These are phyloP conservation scores for Yarrowia hollandica DNA, from an alignment of 805 yeast genomes.

Conservation along the genomic window DNA sequence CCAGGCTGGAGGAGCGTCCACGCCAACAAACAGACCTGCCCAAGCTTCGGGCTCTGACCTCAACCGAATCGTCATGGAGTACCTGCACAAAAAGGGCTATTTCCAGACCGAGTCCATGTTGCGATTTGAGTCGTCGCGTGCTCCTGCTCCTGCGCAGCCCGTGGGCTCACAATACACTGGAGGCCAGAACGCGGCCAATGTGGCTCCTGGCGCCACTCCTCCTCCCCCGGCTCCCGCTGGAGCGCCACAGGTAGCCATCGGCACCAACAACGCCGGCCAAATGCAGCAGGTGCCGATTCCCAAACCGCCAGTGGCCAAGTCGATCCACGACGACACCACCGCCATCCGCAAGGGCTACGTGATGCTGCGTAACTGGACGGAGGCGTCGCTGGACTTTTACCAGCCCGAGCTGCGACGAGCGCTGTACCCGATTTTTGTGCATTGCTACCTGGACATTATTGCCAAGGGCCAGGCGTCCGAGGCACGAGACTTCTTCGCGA, in stretches of 20 bases:
- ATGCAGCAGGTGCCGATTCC: constrained; percentile 28
- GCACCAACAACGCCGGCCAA: constrained; percentile 35
- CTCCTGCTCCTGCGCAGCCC: constrained; percentile 37
- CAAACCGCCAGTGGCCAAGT: constrained; percentile 8
- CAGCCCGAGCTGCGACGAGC: constrained; percentile 80
- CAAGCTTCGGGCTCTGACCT: constrained; percentile 58
- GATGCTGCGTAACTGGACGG: constrained; percentile 83
- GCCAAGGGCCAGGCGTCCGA: constrained; percentile 53
- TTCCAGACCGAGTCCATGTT: constrained; percentile 92
- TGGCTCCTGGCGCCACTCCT: constrained; percentile 25
- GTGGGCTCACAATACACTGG: constrained; percentile 33
- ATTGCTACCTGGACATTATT: constrained; percentile 78
- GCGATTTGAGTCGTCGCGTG: constrained; percentile 63
- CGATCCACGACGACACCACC: constrained; percentile 34
- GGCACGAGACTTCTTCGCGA: constrained; percentile 77
- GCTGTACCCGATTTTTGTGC: constrained; percentile 89
- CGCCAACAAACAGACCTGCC: constrained; percentile 17
- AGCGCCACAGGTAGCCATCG: constrained; percentile 37
- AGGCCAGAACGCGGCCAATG: constrained; percentile 31
- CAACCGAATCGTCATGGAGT: constrained; percentile 88
- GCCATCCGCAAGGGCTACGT: constrained; percentile 66
- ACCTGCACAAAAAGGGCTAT: constrained; percentile 89
- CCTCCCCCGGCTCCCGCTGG: constrained; percentile 30
- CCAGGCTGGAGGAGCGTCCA: constrained; percentile 20
- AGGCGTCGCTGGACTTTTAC: constrained; percentile 85